Conservation (phyloP, 176 grass and related monocot species). For the Saccharum spontaneum region DNA sequence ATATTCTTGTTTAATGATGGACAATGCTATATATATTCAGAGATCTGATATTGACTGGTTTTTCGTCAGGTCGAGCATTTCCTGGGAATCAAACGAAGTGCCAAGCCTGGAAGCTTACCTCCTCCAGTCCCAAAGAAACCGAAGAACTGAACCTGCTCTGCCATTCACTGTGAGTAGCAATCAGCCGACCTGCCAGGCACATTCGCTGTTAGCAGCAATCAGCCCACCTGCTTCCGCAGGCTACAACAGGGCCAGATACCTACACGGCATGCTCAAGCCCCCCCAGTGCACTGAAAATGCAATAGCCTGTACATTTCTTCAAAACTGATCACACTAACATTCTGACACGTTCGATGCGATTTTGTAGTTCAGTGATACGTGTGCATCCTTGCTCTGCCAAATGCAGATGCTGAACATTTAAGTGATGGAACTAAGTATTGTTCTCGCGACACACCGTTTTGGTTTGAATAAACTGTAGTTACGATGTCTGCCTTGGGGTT, state of each 20-base stretch:
- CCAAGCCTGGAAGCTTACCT: slow-evolving; percentile 48
- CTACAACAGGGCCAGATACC: background rate
- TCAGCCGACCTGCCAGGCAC: slow-evolving; percentile 17
- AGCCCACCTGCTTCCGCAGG: background rate
- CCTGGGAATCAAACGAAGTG: slow-evolving; percentile 70
- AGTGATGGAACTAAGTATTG: background rate
- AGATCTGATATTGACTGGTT: slow-evolving; percentile 7
- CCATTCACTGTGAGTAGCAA: slow-evolving; percentile 23
- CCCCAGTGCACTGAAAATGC: background rate
- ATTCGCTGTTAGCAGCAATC: background rate
- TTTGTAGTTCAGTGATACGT: slow-evolving; percentile 10
- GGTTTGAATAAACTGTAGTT: background rate
- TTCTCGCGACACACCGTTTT: background rate
- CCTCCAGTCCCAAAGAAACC: slow-evolving; percentile 64
- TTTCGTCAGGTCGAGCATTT: slow-evolving; percentile 68
- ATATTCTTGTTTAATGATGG: slow-evolving; percentile 2
- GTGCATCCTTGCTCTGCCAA: background rate
- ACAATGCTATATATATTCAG: slow-evolving; percentile 20
- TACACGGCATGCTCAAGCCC: background rate
- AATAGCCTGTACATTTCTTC: background rate
- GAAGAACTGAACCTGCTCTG: slow-evolving; percentile 58
- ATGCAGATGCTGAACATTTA: background rate
- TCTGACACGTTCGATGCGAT: slow-evolving; percentile 16
- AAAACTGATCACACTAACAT: background rate
- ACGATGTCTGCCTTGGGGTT: background rate